Evolutionary conservation across 2,329 filamentous ascomycete genomes (phyloP).

Genomic region (Xylaria multiplex): DNA sequence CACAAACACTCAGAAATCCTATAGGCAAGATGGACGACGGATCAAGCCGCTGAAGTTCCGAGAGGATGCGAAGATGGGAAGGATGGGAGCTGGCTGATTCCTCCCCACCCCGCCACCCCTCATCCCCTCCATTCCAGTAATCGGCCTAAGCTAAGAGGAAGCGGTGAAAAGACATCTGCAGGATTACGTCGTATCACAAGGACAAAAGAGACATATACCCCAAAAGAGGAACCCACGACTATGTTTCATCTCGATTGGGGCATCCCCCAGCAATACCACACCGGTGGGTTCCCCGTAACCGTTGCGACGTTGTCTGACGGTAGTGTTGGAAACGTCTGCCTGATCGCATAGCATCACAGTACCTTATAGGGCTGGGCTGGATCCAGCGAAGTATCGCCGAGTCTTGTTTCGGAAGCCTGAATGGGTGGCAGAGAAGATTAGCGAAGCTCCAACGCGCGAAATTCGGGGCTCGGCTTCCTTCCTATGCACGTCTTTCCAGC

Average conservation of each 20-base stretch:
- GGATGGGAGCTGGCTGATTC: slow-evolving; percentile 28
- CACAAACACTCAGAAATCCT: slow-evolving; percentile 2
- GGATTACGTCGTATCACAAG: slow-evolving; percentile 26
- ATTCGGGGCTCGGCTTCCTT: not conserved
- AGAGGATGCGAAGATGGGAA: slow-evolving; percentile 31
- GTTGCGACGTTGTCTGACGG: slow-evolving; percentile 20
- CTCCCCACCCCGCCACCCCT: not conserved
- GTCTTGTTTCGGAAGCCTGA: slow-evolving; percentile 5
- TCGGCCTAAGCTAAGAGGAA: slow-evolving; percentile 9
- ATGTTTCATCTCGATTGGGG: slow-evolving; percentile 31
- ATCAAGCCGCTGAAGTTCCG: slow-evolving; percentile 30
- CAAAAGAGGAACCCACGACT: slow-evolving; percentile 24
- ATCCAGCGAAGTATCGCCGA: not conserved
- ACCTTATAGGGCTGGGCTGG: slow-evolving; percentile 33
- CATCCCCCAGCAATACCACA: slow-evolving; percentile 9
- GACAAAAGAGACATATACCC: slow-evolving; percentile 28
- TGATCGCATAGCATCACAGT: slow-evolving; percentile 21
- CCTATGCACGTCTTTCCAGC: not conserved
- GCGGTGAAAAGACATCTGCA: slow-evolving; percentile 33
- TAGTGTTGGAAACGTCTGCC: slow-evolving; percentile 2
- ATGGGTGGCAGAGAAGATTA: not conserved
- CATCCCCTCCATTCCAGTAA: slow-evolving; percentile 8
- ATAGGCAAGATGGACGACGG: slow-evolving; percentile 25
- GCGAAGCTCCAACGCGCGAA: not conserved
- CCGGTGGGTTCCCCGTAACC: slow-evolving; percentile 16